Base-by-base conservation (phyloP, 2,329 filamentous ascomycete species). In the Hymenoscyphus infarciens region DNA sequence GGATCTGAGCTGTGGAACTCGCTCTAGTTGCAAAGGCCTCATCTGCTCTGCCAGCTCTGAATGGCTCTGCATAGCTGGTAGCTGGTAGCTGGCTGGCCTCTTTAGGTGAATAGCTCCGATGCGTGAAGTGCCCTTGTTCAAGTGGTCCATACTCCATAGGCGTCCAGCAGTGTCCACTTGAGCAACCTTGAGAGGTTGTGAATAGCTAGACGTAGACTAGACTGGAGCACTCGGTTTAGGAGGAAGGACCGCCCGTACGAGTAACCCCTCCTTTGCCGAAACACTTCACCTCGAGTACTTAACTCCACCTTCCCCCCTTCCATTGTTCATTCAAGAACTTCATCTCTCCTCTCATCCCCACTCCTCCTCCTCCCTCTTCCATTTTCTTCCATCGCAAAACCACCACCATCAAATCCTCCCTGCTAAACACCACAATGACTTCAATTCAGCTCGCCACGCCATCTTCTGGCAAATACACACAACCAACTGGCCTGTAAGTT, bases 401-500 rank as follows among this genome's bases (percentile, higher is more conserved):
- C 22, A 39, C 54, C 15, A 22, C 19, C 31, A 49, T 55, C 35
- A 25, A 19, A 31, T 11, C 11, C 15, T 35, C 54, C 29, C 11
- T 49, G 35, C 45, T 19, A 25, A 59, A 11, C 19, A 19, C 63
- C 67, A 68, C 59, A 31, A 73, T 73, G 71, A 67, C 68, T 63
- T 68, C 70, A 16, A 61, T 68, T 35, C 57, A 69, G 42, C 69
- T 73, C 56, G 61, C 64, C 16, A 75, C 73, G 63, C 72, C 73
- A 57, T 62, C 66, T 2, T 70, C 67, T 66, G 72, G 72, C 69
- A 72, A 74, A 59, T 75, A 74, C 62, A 68, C 65, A 7, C 73
- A 75, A 60, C 73, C 73, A 22, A 75, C 73, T 6, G 73, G 72
- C 66, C 60, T 75, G 73, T 95, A 72, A 68, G 73, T 70, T 6